Evolutionary conservation across 1,284 basidiomycete genomes (phyloP), one percentile per base, ranked within the genome.

Genomic region (Cronartium ribicola): DNA sequence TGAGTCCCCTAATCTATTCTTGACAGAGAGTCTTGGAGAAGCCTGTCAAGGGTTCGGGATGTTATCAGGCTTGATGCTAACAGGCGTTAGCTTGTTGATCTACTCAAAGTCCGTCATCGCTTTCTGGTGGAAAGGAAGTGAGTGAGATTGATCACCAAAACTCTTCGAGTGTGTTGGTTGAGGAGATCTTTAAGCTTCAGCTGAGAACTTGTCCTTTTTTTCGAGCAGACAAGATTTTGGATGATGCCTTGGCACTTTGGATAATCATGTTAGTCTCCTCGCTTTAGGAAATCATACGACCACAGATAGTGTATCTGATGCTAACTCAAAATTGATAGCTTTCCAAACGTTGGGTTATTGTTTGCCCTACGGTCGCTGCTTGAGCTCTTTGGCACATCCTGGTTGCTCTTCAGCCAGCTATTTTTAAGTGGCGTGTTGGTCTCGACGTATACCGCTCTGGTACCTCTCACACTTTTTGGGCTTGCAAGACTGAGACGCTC

Each of bases 51-150:
- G 48, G 17, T 51, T 51, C 48, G 48, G 48, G 4, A 51, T 51
- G 48, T 13, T 51, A 20, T 3, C 48, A 17, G 48, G 48, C 8
- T 51, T 51, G 48, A 51, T 51, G 48, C 48, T 51, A 17, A 51
- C 48, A 17, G 48, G 48, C 17, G 22, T 20, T 17, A 20, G 17
- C 48, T 4, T 51, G 48, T 13, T 51, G 48, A 51, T 13, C 17
- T 51, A 51, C 22, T 14, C 22, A 14, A 51, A 51, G 48, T 51
- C 48, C 48, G 22, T 51, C 17, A 51, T 51, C 22, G 22, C 48
- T 17, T 51, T 51, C 48, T 51, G 48, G 48, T 51, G 48, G 48
- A 51, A 51, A 51, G 48, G 48, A 51, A 51, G 48, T 51, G 13
- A 51, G 48, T 51, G 13, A 20, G 22, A 17, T 14, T 14, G 13